phyloP scores from a whole-genome alignment of 2,329 filamentous ascomycete species.

The Plenodomus tracheiphilus region DNA sequence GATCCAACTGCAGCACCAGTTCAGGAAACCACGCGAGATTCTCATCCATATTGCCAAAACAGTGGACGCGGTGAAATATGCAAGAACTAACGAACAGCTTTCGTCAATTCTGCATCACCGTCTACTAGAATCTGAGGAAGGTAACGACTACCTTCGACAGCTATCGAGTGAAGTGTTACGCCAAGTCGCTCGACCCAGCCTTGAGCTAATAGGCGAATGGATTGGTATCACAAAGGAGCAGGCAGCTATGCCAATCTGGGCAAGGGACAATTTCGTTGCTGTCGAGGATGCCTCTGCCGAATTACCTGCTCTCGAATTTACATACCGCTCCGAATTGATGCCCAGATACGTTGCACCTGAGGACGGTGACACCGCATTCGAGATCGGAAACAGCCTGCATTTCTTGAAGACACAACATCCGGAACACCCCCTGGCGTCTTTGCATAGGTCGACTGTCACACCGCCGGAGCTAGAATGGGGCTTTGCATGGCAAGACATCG shows the following conservation, averaged over 20 bases:
- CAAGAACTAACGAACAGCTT: constrained; percentile 44
- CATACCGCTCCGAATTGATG: constrained; percentile 66
- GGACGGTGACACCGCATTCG: constrained; percentile 72
- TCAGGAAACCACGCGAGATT: constrained; percentile 55
- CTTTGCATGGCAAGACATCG: constrained; percentile 72
- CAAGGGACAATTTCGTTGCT: constrained; percentile 35
- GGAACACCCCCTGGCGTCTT: constrained; percentile 66
- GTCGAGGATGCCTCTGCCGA: constrained; percentile 30
- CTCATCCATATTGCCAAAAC: constrained; percentile 58
- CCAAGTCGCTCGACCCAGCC: constrained; percentile 66
- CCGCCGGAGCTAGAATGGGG: constrained; percentile 68
- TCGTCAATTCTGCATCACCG: constrained; percentile 43
- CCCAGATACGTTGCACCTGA: constrained; percentile 73
- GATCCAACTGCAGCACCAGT: constrained; percentile 47
- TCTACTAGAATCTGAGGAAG: constrained; percentile 61
- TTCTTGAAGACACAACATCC: constrained; percentile 73
- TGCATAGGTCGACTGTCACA: constrained; percentile 52
- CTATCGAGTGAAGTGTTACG: constrained; percentile 69
- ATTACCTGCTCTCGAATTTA: constrained; percentile 55
- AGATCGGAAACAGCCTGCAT: constrained; percentile 75
- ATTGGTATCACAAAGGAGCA: constrained; percentile 63
- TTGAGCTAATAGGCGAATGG: constrained; percentile 72
- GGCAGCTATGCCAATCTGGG: constrained; percentile 26
- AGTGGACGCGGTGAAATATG: constrained; percentile 51
- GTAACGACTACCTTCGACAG: constrained; percentile 62